Conservation (phyloP, 148 eudicot genomes). For the Spergularia marina region DNA sequence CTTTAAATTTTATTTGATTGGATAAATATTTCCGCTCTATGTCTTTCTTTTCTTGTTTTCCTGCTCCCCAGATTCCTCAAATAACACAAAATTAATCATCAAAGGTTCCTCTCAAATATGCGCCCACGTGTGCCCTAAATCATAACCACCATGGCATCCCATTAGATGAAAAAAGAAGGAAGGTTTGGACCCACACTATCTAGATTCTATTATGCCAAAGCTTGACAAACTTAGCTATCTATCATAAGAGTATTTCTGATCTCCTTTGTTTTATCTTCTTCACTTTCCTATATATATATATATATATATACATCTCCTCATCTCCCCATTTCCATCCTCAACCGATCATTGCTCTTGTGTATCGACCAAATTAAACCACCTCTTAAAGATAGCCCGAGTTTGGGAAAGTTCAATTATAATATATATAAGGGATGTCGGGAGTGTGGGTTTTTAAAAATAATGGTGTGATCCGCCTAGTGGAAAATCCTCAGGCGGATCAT, state of each 20-base stretch:
- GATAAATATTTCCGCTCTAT: not conserved
- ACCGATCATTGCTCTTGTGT: not conserved
- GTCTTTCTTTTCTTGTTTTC: not conserved
- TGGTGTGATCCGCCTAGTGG: constrained; percentile 41
- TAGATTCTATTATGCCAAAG: constrained; percentile 29
- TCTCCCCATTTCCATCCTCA: constrained; percentile 16
- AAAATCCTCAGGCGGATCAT: constrained; percentile 33
- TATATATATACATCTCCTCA: not conserved
- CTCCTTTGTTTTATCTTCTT: constrained; percentile 20
- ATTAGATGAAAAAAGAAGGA: not conserved
- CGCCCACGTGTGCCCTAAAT: constrained; percentile 28
- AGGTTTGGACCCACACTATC: constrained; percentile 22
- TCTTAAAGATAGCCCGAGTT: too few species aligned
- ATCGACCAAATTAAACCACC: not conserved
- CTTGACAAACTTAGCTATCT: not conserved
- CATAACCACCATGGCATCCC: constrained; percentile 21
- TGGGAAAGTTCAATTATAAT: too few species aligned
- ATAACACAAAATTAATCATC: not conserved
- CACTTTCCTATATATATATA: constrained; percentile 6
- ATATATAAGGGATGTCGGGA: constrained; percentile 35
- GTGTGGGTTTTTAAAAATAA: constrained; percentile 53
- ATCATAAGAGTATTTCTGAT: constrained; percentile 22
- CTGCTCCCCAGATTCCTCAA: constrained; percentile 14
- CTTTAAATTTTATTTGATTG: not conserved
- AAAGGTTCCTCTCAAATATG: constrained; percentile 9